phyloP scores from a whole-genome alignment of 805 yeast genomes.

The Candida odintsovae region DNA sequence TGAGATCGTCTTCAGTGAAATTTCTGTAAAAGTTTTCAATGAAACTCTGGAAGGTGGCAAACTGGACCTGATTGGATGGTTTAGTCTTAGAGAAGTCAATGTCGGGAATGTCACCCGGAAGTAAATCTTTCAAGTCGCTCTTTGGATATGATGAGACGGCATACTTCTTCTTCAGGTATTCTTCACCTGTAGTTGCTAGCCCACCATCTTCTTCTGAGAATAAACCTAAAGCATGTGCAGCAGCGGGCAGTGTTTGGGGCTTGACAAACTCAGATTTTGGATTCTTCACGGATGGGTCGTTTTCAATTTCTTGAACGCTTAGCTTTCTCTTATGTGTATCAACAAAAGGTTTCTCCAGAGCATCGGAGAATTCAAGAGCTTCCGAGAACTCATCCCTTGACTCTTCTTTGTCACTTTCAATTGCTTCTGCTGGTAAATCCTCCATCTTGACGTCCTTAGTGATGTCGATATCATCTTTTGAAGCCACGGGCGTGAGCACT shows the following conservation, averaged over 20 bases:
- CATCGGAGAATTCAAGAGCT: constrained; percentile 12
- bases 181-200: constrained; percentile 62
- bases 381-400: background rate
- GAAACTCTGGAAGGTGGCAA: constrained; percentile 77
- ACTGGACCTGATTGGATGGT: constrained; percentile 88
- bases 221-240: constrained; percentile 59
- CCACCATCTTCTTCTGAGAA: constrained; percentile 56
- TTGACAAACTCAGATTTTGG: constrained; percentile 74
- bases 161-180: constrained; percentile 65
- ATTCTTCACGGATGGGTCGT: constrained; percentile 57
- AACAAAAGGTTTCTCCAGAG: constrained; percentile 6
- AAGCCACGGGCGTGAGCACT: background rate
- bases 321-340: constrained; percentile 11
- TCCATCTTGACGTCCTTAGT: constrained; percentile 3
- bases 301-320: constrained; percentile 31
- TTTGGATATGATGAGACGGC: constrained; percentile 91
- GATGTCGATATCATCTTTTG: background rate
- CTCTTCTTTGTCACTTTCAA: constrained; percentile 7
- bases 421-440: constrained; percentile 13
- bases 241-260: constrained; percentile 60
- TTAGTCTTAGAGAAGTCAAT: constrained; percentile 79
- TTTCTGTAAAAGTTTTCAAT: constrained; percentile 81
- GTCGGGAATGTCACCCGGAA: constrained; percentile 89
- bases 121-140: constrained; percentile 59
- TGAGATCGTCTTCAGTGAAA: constrained; percentile 75